Percentiles rank a stretch among this genome's conserved stretches.
These are phyloP conservation scores for Bonia amplexicaulis DNA, from an alignment of 176 grass and related monocot species.

Conservation along the genomic window DNA sequence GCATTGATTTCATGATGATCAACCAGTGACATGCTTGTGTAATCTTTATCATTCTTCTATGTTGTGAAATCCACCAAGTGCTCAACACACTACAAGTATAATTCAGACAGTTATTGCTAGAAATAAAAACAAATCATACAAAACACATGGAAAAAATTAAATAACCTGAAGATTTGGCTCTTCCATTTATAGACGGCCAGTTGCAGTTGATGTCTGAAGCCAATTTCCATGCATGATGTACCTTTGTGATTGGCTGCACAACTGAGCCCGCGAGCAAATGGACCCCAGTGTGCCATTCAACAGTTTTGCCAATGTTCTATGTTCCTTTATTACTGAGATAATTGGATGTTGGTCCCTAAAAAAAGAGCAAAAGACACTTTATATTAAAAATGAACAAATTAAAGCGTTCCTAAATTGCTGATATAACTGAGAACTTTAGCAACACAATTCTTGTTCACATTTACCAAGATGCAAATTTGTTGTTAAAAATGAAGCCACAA, in stretches of 20 bases:
- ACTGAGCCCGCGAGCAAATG: conserved; percentile 71
- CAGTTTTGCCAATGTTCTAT: conserved; percentile 86
- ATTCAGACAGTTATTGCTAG: conserved; percentile 16
- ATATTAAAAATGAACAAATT: not conserved
- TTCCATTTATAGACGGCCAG: conserved; percentile 91
- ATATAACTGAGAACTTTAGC: not conserved
- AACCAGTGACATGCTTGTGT: conserved; percentile 23
- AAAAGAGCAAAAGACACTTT: conserved; percentile 16
- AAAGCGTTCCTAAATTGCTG: not conserved
- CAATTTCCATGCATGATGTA: conserved; percentile 89
- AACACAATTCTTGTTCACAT: conserved; percentile 1
- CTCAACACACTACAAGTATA: conserved; percentile 84
- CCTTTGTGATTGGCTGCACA: conserved; percentile 74
- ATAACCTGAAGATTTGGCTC: conserved; percentile 97
- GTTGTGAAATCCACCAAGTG: conserved; percentile 73
- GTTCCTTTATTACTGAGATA: conserved; percentile 80
- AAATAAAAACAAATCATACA: conserved; percentile 23
- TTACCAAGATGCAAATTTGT: not conserved
- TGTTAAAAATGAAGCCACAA: not conserved
- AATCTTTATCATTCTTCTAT: conserved; percentile 36
- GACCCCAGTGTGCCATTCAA: conserved; percentile 81
- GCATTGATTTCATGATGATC: conserved; percentile 74
- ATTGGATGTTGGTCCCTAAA: conserved; percentile 75
- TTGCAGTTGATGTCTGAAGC: conserved; percentile 96
- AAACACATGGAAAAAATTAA: not conserved